phyloP scores from a whole-genome alignment of 768 basidiomycete genomes.

The Serpula lacrymans region DNA sequence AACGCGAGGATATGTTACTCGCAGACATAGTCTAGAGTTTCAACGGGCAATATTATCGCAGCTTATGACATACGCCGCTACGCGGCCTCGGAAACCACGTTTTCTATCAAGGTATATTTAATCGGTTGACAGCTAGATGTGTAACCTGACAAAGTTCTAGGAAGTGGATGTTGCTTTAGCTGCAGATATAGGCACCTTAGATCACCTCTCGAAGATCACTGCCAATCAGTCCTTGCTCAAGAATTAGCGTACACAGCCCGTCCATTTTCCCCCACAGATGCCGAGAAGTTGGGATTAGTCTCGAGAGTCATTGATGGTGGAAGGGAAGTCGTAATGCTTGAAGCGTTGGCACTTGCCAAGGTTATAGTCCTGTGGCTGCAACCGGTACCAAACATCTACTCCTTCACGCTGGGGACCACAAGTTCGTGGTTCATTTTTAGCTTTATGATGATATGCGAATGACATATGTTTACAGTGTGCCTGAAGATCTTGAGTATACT shows the following conservation, averaged over 20 bases:
- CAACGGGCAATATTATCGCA: slow-evolving; percentile 63
- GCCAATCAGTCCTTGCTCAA: slow-evolving; percentile 68
- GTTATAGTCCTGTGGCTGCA: slow-evolving; percentile 78
- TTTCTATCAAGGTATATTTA: slow-evolving; percentile 71
- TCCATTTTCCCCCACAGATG: slow-evolving; percentile 66
- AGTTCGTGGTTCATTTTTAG: slow-evolving; percentile 38
- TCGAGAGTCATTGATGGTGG: slow-evolving; percentile 70
- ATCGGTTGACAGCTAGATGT: no score
- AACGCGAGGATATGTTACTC: slow-evolving; percentile 46
- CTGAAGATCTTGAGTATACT: slow-evolving; percentile 54
- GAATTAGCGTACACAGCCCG: slow-evolving; percentile 79
- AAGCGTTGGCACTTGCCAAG: slow-evolving; percentile 63
- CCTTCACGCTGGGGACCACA: slow-evolving; percentile 75
- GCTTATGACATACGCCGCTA: slow-evolving; percentile 83
- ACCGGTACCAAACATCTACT: slow-evolving; percentile 75
- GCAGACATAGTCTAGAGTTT: slow-evolving; percentile 51
- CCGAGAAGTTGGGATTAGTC: slow-evolving; percentile 66
- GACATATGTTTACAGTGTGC: slow-evolving; percentile 26
- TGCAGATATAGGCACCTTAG: slow-evolving; percentile 84
- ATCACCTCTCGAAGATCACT: slow-evolving; percentile 72
- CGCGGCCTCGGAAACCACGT: slow-evolving; percentile 56
- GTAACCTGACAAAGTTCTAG: no score
- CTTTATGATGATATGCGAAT: background rate
- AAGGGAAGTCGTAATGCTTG: slow-evolving; percentile 58
- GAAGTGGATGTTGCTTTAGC: slow-evolving; percentile 87